Base-by-base conservation (phyloP, 345 rosid species). In the Eucalyptus regnans region DNA sequence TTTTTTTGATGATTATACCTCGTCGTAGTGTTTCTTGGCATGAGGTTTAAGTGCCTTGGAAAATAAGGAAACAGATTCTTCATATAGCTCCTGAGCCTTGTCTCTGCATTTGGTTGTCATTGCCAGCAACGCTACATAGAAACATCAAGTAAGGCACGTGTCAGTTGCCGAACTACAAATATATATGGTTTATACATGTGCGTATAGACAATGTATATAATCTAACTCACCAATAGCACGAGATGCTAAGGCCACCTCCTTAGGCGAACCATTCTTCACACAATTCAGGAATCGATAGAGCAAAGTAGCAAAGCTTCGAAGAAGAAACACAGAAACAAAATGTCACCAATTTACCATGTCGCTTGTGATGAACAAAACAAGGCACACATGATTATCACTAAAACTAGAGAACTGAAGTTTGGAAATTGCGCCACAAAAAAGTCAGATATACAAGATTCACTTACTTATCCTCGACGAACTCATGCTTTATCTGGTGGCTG, bases 391-490 rank as follows among this genome's bases (percentile, higher is more conserved):
- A 20, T 76, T 20, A 37, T 76, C 83, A 37, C 27, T 7, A 5
- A 76, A 37, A 37, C 48, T 7, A 10, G 10, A 37, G 23, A 68
- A 41, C 41, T 37, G 12, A 37, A 76, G 23, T 20, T 76, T 11
- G 27, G 83, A 41, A 76, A 76, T 76, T 10, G 46, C 5, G 23
- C 14, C 46, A 14, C 54, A 43, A 48, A 27, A 52, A 50, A 50
- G 44, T 13, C 16, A 50, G 52, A 86, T 50, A n/a, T 15, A 48
- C 37, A 60, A 9, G 87, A 13, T 50, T 27, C 52, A 86, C 90
- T 89, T 68, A 89, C 90, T 86, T 68, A 41, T 89, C 54, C 90
- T 89, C 88, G 66, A 89, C 88, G 86, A 86, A 89, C 18, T 89
- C 86, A 66, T 66, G 52, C 90, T 89, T 41, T 33, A 66, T 86